phyloP scores from a whole-genome alignment of 2,329 filamentous ascomycete genomes.

The Penicillium freii region DNA sequence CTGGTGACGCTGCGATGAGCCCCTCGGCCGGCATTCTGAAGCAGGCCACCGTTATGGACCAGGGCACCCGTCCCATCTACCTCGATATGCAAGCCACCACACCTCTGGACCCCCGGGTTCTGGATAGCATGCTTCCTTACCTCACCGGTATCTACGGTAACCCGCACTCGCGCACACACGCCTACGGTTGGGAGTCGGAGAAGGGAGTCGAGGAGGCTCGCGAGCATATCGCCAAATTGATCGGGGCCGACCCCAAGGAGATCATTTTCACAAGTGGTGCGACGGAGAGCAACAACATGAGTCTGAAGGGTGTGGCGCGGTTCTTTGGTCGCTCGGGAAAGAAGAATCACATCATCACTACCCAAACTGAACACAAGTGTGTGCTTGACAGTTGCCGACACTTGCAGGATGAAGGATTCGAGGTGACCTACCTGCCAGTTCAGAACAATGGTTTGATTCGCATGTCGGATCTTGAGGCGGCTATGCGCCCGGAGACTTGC shows the following conservation, averaged over 20 bases:
- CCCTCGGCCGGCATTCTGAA: constrained; percentile 81
- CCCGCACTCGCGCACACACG: constrained; percentile 93
- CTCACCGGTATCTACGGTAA: constrained; percentile 94
- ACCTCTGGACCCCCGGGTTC: constrained; percentile 86
- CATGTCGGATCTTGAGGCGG: constrained; percentile 78
- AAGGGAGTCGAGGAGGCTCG: constrained; percentile 87
- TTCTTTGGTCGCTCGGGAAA: constrained; percentile 92
- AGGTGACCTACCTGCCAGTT: constrained; percentile 95
- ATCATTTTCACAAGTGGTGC: constrained; percentile 98
- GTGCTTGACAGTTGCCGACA: constrained; percentile 96
- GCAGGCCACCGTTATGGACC: constrained; percentile 88
- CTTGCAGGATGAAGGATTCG: constrained; percentile 93
- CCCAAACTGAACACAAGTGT: constrained; percentile 98
- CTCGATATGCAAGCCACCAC: constrained; percentile 98
- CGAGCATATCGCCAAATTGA: constrained; percentile 76
- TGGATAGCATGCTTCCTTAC: constrained; percentile 95
- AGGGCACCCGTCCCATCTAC: constrained; percentile 91
- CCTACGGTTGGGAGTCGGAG: constrained; percentile 98
- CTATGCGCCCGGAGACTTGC: constrained; percentile 85
- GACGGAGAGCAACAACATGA: constrained; percentile 99
- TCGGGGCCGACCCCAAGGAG: constrained; percentile 93
- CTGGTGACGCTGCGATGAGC: constrained; percentile 69
- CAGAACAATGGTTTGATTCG: constrained; percentile 80
- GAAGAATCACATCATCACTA: constrained; percentile 98
- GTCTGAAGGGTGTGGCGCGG: constrained; percentile 93